Evolutionary conservation across 1,139 yeast genomes (phyloP).

Genomic region (Yamadazyma kanchanaburiensis): DNA sequence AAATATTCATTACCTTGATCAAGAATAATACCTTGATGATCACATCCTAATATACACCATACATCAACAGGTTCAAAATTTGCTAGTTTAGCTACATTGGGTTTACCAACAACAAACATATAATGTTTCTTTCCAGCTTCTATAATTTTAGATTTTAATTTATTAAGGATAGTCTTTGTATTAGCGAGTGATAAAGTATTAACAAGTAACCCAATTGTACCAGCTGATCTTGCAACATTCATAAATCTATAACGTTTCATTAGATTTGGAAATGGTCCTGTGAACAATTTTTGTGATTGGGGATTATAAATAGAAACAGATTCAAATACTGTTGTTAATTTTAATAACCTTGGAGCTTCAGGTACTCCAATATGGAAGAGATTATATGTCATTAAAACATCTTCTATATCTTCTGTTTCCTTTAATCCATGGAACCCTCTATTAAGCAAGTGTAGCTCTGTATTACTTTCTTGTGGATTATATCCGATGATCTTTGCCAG

Average conservation of each 20-base stretch:
- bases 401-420: slow-evolving; percentile 21
- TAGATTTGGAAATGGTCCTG: slow-evolving; percentile 72
- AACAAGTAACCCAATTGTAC: slow-evolving; percentile 86
- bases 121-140: slow-evolving; percentile 88
- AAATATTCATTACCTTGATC: slow-evolving; percentile 77
- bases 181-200: slow-evolving; percentile 81
- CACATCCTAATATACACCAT: slow-evolving; percentile 95
- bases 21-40: slow-evolving; percentile 85
- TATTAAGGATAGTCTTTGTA: slow-evolving; percentile 61
- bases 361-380: slow-evolving; percentile 74
- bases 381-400: slow-evolving; percentile 34
- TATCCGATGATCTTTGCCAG: slow-evolving; percentile 43
- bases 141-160: slow-evolving; percentile 57
- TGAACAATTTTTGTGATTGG: slow-evolving; percentile 18
- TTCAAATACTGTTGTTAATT: slow-evolving; percentile 66
- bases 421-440: slow-evolving; percentile 20
- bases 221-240: slow-evolving; percentile 87
- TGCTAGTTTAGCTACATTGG: slow-evolving; percentile 96
- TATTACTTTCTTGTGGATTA: slow-evolving; percentile 14
- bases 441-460: slow-evolving; percentile 16
- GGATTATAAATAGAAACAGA: slow-evolving; percentile 52
- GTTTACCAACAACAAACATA: slow-evolving; percentile 94
- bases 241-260: slow-evolving; percentile 82
- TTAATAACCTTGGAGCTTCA: slow-evolving; percentile 73
- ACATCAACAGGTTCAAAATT: slow-evolving; percentile 88